These are phyloP conservation scores for Ganoderma meredithae DNA, from an alignment of 1,284 basidiomycete genomes.

Conservation along the genomic window DNA sequence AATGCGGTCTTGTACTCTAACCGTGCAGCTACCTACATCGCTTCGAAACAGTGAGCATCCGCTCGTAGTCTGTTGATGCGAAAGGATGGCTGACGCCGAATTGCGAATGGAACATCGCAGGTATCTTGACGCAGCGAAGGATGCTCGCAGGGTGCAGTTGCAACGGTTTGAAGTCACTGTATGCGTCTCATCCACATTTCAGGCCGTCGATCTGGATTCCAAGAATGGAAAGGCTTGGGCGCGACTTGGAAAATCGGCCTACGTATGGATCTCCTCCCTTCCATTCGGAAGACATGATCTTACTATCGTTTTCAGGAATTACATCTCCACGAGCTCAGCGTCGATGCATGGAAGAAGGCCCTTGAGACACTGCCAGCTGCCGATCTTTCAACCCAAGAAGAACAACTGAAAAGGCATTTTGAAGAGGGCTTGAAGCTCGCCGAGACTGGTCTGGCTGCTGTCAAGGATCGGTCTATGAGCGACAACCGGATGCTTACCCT, in stretches of 20 bases:
- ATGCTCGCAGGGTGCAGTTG: conserved; percentile 32
- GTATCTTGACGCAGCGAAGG: conserved; percentile 34
- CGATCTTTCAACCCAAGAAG: conserved; percentile 34
- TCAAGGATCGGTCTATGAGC: conserved; percentile 14
- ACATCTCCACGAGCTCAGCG: conserved; percentile 22
- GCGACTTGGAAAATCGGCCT: conserved; percentile 41
- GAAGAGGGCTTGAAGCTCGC: conserved; percentile 31
- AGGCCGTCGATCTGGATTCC: conserved; percentile 46
- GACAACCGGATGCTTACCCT: conserved; percentile 12
- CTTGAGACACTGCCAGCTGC: conserved; percentile 34
- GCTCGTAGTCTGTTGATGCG: background rate
- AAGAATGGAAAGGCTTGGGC: conserved; percentile 46
- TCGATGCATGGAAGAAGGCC: conserved; percentile 37
- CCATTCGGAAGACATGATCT: conserved; percentile 1
- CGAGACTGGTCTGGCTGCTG: conserved; percentile 12
- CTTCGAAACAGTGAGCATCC: conserved; percentile 27
- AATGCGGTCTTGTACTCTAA: conserved; percentile 46
- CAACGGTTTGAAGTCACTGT: background rate
- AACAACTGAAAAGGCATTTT: conserved; percentile 41
- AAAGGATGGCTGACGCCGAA: background rate
- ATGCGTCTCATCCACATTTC: conserved; percentile 1
- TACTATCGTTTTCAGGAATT: conserved; percentile 24
- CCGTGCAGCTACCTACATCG: conserved; percentile 35
- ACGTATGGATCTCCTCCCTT: conserved; percentile 34
- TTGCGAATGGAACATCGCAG: conserved; percentile 13